phyloP scores from a whole-genome alignment of 148 eudicot genomes.

The Chenopodium quinoa region DNA sequence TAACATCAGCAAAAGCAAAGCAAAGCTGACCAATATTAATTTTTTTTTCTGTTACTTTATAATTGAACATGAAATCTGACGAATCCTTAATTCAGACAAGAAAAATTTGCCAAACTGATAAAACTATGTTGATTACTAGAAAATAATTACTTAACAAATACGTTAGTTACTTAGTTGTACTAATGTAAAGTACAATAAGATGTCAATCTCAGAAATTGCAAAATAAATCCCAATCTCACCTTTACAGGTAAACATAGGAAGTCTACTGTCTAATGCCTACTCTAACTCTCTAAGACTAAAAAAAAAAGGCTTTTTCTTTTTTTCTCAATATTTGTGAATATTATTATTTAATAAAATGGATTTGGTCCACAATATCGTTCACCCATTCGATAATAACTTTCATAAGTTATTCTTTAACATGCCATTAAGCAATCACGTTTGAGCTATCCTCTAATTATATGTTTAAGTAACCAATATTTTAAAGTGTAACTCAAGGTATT shows the following conservation, averaged over 20 bases:
- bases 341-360: no score
- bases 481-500: no score
- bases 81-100: conserved; percentile 8
- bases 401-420: no score
- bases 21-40: conserved; percentile 1
- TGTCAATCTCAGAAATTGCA: neutral
- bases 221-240: neutral
- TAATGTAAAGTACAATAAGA: neutral
- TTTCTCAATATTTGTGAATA: no score
- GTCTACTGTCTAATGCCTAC: neutral
- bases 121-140: neutral
- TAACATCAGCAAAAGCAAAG: conserved; percentile 16
- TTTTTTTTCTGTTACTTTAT: neutral
- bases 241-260: conserved; percentile 15
- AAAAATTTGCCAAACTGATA: conserved; percentile 9
- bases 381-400: no score
- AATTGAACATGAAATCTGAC: neutral
- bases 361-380: no score
- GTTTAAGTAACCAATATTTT: no score
- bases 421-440: no score
- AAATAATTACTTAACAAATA: neutral
- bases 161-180: neutral
- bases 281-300: no score
- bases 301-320: no score
- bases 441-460: no score